These are phyloP conservation scores for Lasiodiplodia citricola DNA, from an alignment of 2,329 filamentous ascomycete genomes.

Conservation along the genomic window DNA sequence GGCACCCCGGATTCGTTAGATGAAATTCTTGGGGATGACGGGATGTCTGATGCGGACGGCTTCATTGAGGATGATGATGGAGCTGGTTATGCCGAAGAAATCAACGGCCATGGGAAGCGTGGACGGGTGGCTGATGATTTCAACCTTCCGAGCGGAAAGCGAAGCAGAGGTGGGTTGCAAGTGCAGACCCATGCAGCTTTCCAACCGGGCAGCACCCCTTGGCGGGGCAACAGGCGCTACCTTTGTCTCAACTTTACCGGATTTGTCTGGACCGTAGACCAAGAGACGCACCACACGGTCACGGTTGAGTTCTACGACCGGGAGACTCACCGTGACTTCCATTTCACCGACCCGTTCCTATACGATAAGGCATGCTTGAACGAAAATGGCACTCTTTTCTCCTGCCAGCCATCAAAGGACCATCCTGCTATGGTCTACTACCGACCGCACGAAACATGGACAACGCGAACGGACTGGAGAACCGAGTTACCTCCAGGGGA, in stretches of 20 bases:
- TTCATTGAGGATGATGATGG: conserved; percentile 97
- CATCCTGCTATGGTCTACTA: conserved; percentile 89
- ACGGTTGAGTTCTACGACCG: conserved; percentile 98
- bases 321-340: conserved; percentile 89
- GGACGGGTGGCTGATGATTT: conserved; percentile 53
- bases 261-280: conserved; percentile 95
- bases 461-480: conserved; percentile 85
- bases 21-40: conserved; percentile 73
- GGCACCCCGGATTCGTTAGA: conserved; percentile 79
- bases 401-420: conserved; percentile 68
- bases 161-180: conserved; percentile 57
- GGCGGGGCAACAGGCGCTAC: conserved; percentile 93
- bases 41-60: conserved; percentile 68
- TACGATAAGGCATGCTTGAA: conserved; percentile 95
- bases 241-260: conserved; percentile 92
- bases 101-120: conserved; percentile 69
- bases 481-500: conserved; percentile 88
- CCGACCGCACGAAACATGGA: conserved; percentile 96
- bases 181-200: conserved; percentile 82
- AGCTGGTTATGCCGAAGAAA: conserved; percentile 75
- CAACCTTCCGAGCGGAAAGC: conserved; percentile 54
- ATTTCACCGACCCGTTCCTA: conserved; percentile 94
- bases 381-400: conserved; percentile 84
- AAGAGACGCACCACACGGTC: conserved; percentile 86
- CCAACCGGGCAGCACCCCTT: conserved; percentile 93